Base-by-base conservation (phyloP, 345 rosid genomes). In the Camelina hispida region DNA sequence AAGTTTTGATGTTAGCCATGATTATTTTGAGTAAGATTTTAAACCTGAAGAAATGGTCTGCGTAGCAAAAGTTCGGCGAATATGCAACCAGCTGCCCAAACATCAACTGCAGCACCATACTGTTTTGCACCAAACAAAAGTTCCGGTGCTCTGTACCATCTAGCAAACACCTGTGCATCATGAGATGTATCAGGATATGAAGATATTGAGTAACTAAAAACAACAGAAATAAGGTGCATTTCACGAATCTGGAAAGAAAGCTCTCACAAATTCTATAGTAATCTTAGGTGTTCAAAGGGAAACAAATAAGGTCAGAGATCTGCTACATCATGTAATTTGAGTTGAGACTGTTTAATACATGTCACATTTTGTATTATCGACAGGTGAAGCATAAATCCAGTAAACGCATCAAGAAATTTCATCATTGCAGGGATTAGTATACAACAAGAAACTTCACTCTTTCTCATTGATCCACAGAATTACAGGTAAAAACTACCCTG, bases 121-220 rank as follows among this genome's bases (percentile, higher is more conserved):
- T 85, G 96, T 78, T 88, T 94, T 75, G 96, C 76, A 56, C 98
- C 97, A 84, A 91, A 94, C 76, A 94, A 75, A 53, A 94, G 85
- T 81, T 94, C 97, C 60, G 97, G 98, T 74, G 98, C 93, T 87
- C 97, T 86, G 77, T 94, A 94, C 98, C 98, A 94, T 66, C 93
- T 87, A 69, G 98, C 97, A 77, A 94, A 94, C 48, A 94, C 98
- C 97, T 94, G 50, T 57, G 30, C 51, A 85, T 20, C 23, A 68
- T 68, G 43, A 42, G 16, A 76, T 68, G 20, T 30, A 61, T 68
- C 57, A 61, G 69, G 53, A 66, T 34, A 68, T 20, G 50, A 52
- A 63, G 50, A 59, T 35, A 50, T 37, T 10, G 9, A 22, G n/a
- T n/a, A n/a, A n/a, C n/a, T n/a, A n/a, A n/a, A n/a, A 71, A 62